phyloP scores from a whole-genome alignment of 2,329 filamentous ascomycete genomes.

The Stachybotrys chlorohalonatus region DNA sequence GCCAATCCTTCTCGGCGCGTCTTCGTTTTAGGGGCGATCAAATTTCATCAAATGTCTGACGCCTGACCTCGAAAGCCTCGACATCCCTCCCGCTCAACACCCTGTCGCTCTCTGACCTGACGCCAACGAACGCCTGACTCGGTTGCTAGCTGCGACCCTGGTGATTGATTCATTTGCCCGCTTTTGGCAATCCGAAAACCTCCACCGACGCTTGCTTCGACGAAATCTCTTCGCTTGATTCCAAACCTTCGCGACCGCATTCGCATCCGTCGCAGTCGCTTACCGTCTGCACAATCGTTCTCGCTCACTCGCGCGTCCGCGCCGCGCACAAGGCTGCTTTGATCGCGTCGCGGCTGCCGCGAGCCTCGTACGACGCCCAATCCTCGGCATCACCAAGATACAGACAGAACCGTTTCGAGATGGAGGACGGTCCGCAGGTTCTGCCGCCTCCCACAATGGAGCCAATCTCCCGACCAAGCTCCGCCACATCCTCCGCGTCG shows the following conservation, averaged over 20 bases:
- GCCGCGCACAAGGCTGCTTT: not conserved
- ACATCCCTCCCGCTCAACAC: not conserved
- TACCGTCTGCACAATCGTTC: too few species aligned
- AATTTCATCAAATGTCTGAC: not conserved
- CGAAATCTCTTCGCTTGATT: too few species aligned
- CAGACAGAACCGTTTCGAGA: constrained; percentile 13
- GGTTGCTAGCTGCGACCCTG: not conserved
- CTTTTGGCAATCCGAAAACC: too few species aligned
- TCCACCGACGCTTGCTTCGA: too few species aligned
- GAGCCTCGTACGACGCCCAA: not conserved
- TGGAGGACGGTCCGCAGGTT: constrained; percentile 37
- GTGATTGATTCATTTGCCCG: too few species aligned
- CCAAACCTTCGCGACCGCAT: too few species aligned
- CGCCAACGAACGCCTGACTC: not conserved
- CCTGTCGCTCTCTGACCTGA: not conserved
- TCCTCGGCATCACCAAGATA: not conserved
- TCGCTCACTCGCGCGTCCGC: too few species aligned
- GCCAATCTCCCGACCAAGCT: constrained; percentile 39
- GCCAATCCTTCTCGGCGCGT: not conserved
- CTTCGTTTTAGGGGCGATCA: not conserved
- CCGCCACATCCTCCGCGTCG: constrained; percentile 37
- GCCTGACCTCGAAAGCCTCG: not conserved
- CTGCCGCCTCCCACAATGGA: constrained; percentile 32
- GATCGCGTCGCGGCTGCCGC: not conserved
- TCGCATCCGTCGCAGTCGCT: too few species aligned